These are phyloP conservation scores for Epichloe scottii DNA, from an alignment of 2,329 filamentous ascomycete genomes.

Conservation along the genomic window DNA sequence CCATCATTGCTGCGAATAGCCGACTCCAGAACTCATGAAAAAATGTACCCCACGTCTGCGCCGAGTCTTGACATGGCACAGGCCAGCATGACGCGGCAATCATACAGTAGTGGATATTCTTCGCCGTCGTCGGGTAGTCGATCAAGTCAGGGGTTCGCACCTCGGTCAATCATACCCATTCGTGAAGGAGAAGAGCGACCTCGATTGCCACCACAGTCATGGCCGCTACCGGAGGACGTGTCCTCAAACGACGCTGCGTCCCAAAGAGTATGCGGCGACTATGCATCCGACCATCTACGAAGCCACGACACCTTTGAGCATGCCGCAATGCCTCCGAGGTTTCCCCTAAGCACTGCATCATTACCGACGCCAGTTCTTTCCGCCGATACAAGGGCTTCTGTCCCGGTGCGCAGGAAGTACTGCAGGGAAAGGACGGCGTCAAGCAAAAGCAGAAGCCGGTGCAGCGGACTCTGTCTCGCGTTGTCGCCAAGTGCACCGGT, in stretches of 20 bases:
- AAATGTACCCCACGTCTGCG: neutral
- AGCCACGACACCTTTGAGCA: neutral
- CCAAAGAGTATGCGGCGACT: neutral
- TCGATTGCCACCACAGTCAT: neutral
- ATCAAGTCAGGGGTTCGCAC: conserved; percentile 2
- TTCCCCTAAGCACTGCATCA: conserved; percentile 23
- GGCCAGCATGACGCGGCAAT: conserved; percentile 6
- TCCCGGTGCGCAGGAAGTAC: conserved; percentile 37
- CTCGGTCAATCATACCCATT: conserved; percentile 6
- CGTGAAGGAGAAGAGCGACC: conserved; percentile 4
- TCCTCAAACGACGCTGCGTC: neutral
- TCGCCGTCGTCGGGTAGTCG: conserved; percentile 7
- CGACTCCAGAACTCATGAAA: neutral
- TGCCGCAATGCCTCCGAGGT: neutral
- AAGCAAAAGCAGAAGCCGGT: conserved; percentile 38
- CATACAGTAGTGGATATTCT: conserved; percentile 8
- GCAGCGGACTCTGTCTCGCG: conserved; percentile 10
- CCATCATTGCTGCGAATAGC: neutral
- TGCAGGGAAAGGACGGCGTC: conserved; percentile 35
- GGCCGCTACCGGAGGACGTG: conserved; percentile 1
- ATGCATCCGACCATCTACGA: neutral
- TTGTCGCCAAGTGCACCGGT: conserved; percentile 36
- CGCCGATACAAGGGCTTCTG: conserved; percentile 42
- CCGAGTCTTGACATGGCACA: conserved; percentile 2
- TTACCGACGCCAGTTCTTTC: conserved; percentile 35